Conservation (phyloP, 345 rosid genomes). For the Salix arbutifolia region DNA sequence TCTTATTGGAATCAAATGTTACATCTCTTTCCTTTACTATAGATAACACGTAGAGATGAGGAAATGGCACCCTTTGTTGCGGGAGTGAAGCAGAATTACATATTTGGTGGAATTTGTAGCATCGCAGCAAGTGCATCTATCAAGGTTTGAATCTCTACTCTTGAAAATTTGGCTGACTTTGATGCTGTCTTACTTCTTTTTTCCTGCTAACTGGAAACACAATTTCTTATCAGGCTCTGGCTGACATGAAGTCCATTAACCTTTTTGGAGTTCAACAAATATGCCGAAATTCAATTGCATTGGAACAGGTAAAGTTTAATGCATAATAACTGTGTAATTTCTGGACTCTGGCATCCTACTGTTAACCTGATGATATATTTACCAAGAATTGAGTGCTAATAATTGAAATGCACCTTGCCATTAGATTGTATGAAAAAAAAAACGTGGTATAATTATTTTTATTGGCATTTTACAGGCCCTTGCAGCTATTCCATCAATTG, state of each 20-base stretch:
- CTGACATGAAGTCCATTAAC: conserved; percentile 72
- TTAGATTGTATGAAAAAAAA: not conserved
- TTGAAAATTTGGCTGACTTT: not conserved
- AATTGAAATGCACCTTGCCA: not conserved
- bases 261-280: conserved; percentile 99
- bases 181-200: not conserved
- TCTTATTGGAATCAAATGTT: conserved; percentile 13
- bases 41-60: conserved; percentile 96
- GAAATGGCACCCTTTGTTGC: conserved; percentile 88
- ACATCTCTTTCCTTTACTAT: conserved; percentile 1
- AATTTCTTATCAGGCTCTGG: conserved; percentile 61
- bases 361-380: not conserved
- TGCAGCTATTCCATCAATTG: conserved; percentile 83
- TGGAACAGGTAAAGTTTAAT: conserved; percentile 75
- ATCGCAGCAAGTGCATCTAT: conserved; percentile 79
- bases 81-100: conserved; percentile 64
- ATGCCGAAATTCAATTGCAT: conserved; percentile 89
- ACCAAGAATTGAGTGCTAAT: not conserved
- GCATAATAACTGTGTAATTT: not conserved
- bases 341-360: not conserved
- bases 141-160: conserved; percentile 52
- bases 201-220: conserved; percentile 12
- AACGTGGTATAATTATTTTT: not conserved
- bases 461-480: conserved; percentile 58
- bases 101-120: conserved; percentile 93